phyloP scores from a whole-genome alignment of 805 yeast genomes.

The Ogataea degrootiae region DNA sequence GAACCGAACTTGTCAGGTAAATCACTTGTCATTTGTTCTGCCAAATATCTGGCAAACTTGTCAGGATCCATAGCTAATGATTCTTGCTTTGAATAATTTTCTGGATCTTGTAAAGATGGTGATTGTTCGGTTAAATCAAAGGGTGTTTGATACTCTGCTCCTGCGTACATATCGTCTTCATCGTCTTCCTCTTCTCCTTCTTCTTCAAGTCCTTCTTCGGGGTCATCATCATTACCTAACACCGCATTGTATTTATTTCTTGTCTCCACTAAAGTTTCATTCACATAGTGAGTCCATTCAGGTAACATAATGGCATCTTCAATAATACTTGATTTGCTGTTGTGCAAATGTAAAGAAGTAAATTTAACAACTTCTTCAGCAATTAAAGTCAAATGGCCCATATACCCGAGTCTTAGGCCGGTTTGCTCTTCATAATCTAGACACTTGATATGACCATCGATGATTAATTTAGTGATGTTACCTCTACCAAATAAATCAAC shows the following conservation, averaged over 20 bases:
- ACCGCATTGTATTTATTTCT: conserved; percentile 93
- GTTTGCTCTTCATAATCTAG: conserved; percentile 54
- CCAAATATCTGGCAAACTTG: conserved; percentile 68
- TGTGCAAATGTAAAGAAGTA: conserved; percentile 27
- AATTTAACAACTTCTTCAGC: conserved; percentile 96
- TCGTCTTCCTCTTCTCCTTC: conserved; percentile 21
- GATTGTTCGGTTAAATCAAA: too few species aligned
- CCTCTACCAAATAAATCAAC: conserved; percentile 68
- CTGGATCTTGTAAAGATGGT: too few species aligned
- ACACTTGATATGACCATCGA: conserved; percentile 56
- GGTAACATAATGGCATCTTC: conserved; percentile 46
- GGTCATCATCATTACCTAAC: conserved; percentile 53
- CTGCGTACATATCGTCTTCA: conserved; percentile 5
- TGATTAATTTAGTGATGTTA: conserved; percentile 50
- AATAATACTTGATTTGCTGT: conserved; percentile 49
- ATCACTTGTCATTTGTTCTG: conserved; percentile 63
- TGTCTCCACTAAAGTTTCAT: conserved; percentile 77
- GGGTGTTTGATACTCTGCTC: conserved; percentile 6
- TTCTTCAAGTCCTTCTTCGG: conserved; percentile 17
- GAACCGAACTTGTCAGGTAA: conserved; percentile 44
- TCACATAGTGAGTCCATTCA: conserved; percentile 80
- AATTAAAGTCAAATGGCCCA: conserved; percentile 93
- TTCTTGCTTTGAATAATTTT: conserved; percentile 4
- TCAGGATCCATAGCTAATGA: conserved; percentile 33
- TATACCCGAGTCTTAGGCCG: conserved; percentile 78